Base-by-base conservation (phyloP, 257 asterid genomes). In the Apocynum venetum region DNA sequence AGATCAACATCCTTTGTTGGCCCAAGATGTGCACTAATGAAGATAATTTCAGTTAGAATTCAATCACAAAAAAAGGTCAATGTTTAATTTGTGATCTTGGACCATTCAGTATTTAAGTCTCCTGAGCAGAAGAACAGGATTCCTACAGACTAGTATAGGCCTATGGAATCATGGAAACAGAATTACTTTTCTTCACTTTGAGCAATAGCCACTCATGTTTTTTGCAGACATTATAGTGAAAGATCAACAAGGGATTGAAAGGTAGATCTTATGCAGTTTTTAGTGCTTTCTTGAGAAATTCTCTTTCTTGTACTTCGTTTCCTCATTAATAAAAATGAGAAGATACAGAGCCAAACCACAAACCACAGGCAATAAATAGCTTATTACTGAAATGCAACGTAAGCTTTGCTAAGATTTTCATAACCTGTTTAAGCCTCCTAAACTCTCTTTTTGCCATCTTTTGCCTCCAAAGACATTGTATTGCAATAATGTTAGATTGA, bases 391-490 rank as follows among this genome's bases (percentile, higher is more conserved):
- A 20, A 25, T 25, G 31, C 31, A 12, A 38, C 35, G 49, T 3
- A 44, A 15, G 65, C 77, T 44, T 59, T 52, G 71, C 11, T 15
- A 47, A 52, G 57, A 36, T 65, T 71, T 65, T 57, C 70, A 81
- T 76, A 83, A 96, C 99, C 98, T 96, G 87, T 85, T 87, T 96
- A 83, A 96, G 99, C 89, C 82, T 90, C 85, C 93, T 85, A 80
- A 93, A 78, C 82, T 93, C 97, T 85, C 93, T 86, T 86, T 87
- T 90, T 13, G 99, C 98, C 90, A 93, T 76, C 84, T 93, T 96
- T 77, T 73, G 96, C 89, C 97, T 88, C 99, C 99, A 96, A 81
- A 86, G 89, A 84, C 98, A 91, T 86, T 96, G 99, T 78, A 96
- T 90, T 41, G 96, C 88, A 77, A 96, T 83, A 83, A 93, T 90